Evolutionary conservation across 2,329 filamentous ascomycete species (phyloP), one percentile per base, ranked within the genome.

Genomic region (Colletotrichum trifolii): DNA sequence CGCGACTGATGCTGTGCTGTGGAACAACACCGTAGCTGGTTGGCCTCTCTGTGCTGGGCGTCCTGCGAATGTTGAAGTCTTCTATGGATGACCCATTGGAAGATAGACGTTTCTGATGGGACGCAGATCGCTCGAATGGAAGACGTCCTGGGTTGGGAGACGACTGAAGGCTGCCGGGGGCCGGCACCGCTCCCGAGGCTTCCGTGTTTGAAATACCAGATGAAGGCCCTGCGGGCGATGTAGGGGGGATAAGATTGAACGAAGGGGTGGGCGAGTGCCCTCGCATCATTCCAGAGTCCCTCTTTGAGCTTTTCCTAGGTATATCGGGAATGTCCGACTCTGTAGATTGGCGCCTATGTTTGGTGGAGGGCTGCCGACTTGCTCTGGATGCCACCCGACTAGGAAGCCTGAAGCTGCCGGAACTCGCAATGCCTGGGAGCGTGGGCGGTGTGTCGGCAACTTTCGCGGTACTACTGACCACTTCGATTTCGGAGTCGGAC

Each of bases 221-320:
- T 2, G 60, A 56, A 11, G 54, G 59, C 8, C 56, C 53, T 9
- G 66, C 39, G 12, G 66, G 62, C 12, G 68, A 60, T 25, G 33
- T 55, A 57, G 61, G 66, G 35, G 46, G 72, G 54, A 46, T 69
- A n/a, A 77, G 40, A 56, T 76, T 77, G 46, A 81, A 72, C 25
- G 79, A 78, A 8, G 77, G 74, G 25, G 75, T 69, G 11, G 74
- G 74, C 36, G 71, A 69, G 59, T 68, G 73, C 33, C 77, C 71
- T n/a, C 74, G 73, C 33, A 74, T 75, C 36, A 70, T 73, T 45
- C 75, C 78, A 2, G 86, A 87, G 64, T 84, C 78, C 64, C 90
- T 84, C 73, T 88, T 89, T 0, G 91, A 94, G 73, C 90, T 93
- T 77, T 90, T 93, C 36, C 91, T 84, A 2, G 92, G 91, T 38